phyloP scores from a whole-genome alignment of 2,329 filamentous ascomycete genomes.

The Fusarium mundagurra region DNA sequence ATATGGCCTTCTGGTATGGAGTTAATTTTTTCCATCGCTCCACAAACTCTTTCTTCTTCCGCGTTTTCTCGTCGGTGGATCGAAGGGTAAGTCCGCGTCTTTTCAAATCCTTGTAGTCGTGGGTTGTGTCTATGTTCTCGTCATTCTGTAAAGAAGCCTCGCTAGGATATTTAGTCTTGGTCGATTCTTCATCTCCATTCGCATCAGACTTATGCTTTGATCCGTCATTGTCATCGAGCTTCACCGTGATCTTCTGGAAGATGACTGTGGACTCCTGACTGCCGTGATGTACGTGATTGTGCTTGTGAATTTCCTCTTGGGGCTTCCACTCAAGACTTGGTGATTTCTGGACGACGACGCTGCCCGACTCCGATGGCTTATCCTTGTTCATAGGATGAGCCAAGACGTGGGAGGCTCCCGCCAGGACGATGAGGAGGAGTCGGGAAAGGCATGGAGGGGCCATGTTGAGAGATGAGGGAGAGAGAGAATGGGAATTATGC shows the following conservation, averaged over 20 bases:
- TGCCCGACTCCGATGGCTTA: background rate
- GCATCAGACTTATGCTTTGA: background rate
- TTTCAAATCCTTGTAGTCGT: accelerated
- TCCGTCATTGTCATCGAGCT: background rate
- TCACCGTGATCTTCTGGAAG: background rate
- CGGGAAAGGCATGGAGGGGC: background rate
- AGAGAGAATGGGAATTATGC: background rate
- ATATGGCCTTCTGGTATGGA: no score
- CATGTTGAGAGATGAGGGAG: background rate
- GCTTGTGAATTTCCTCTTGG: background rate
- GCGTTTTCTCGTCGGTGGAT: no score
- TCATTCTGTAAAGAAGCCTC: background rate
- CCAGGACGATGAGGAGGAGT: background rate
- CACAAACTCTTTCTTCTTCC: no score
- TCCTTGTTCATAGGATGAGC: background rate
- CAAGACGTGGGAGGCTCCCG: background rate
- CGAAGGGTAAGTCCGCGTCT: no score
- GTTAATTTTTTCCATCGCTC: no score
- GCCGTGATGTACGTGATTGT: no score
- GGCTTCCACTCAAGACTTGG: background rate
- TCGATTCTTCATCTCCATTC: background rate
- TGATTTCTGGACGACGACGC: background rate
- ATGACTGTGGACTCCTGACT: background rate
- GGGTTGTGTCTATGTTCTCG: background rate
- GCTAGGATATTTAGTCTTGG: no score